These are phyloP conservation scores for Lactuca sativa DNA, from an alignment of 129 eudicot species.

Conservation along the genomic window DNA sequence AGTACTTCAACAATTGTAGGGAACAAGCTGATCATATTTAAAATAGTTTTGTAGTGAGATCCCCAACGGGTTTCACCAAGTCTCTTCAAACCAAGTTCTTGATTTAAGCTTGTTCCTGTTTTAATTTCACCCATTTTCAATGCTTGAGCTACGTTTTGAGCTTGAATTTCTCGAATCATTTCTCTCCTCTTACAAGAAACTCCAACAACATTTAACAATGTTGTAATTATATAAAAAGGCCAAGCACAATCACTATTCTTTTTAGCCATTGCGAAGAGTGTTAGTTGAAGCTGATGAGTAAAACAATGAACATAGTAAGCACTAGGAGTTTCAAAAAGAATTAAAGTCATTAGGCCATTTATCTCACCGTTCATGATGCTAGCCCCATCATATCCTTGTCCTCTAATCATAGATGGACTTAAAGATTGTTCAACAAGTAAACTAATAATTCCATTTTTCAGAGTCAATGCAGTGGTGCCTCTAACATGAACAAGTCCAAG, in stretches of 20 bases:
- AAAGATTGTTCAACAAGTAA: not conserved
- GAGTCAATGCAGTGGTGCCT: too few species aligned
- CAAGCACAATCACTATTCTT: not conserved
- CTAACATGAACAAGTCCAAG: too few species aligned
- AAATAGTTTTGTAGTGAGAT: not conserved
- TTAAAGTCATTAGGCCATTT: not conserved
- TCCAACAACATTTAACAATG: not conserved
- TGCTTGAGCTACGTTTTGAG: too few species aligned
- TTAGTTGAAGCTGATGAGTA: not conserved
- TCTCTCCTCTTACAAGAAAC: not conserved
- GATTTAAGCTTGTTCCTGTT: not conserved
- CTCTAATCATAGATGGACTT: not conserved
- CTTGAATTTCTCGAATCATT: not conserved
- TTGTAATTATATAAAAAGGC: not conserved
- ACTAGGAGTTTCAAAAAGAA: not conserved
- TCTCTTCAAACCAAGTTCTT: not conserved
- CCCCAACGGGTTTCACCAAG: not conserved
- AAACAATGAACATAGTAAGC: not conserved
- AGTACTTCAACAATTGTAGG: too few species aligned
- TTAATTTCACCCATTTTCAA: not conserved
- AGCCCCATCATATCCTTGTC: conserved; percentile 2
- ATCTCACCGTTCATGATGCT: not conserved
- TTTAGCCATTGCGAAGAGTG: not conserved
- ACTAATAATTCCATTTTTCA: too few species aligned
- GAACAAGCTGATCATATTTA: not conserved